These are phyloP conservation scores for Blumeriella jaapii DNA, from an alignment of 2,329 filamentous ascomycete species.

Conservation along the genomic window DNA sequence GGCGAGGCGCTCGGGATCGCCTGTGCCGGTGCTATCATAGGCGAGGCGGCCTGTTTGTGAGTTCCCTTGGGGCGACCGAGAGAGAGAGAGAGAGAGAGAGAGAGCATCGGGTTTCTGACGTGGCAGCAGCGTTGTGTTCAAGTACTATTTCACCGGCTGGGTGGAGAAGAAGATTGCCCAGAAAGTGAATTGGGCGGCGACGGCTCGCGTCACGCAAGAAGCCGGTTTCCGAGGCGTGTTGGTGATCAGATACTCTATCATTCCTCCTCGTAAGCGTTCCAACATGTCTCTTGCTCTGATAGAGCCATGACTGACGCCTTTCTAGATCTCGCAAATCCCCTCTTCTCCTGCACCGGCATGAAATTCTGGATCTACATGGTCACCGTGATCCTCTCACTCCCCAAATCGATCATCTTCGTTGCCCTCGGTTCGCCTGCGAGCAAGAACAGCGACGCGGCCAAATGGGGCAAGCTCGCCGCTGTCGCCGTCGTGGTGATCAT, in stretches of 20 bases:
- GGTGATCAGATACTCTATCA: too few species aligned
- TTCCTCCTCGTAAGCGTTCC: conserved; percentile 25
- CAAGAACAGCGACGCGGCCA: too few species aligned
- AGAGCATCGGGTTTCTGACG: conserved; percentile 28
- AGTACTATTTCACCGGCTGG: too few species aligned
- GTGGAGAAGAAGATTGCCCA: too few species aligned
- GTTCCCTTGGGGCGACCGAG: not conserved
- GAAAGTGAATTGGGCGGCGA: too few species aligned
- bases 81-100: conserved; percentile 1
- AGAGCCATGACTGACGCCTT: conserved; percentile 32
- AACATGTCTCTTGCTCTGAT: conserved; percentile 32
- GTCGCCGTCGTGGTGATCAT: too few species aligned
- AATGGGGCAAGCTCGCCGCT: too few species aligned
- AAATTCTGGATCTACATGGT: conserved; percentile 32
- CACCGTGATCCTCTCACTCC: conserved; percentile 31
- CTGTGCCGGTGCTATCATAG: conserved; percentile 31
- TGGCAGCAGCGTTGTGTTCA: conserved; percentile 5
- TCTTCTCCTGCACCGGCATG: conserved; percentile 33
- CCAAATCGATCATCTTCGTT: conserved; percentile 33
- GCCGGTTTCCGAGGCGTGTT: too few species aligned
- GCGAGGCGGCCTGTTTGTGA: conserved; percentile 27
- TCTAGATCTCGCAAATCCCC: conserved; percentile 33
- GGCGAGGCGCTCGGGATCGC: conserved; percentile 33
- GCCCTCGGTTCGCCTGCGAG: conserved; percentile 32
- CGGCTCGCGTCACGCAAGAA: too few species aligned